phyloP scores from a whole-genome alignment of 805 yeast species.

The Wickerhamiella sergipiensis region DNA sequence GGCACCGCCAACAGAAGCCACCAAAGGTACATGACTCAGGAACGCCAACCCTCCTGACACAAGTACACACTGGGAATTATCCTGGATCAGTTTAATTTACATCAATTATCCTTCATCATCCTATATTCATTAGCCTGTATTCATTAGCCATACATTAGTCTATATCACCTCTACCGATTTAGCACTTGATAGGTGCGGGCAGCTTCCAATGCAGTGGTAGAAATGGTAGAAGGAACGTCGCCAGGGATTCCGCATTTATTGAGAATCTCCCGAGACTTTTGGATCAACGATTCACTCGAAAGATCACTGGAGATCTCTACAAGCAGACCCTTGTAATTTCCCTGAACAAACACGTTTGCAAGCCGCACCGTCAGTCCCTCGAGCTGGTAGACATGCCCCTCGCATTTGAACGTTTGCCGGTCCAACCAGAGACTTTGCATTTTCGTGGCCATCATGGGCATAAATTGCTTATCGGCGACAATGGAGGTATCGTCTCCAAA shows the following conservation, averaged over 20 bases:
- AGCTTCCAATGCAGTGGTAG: background rate
- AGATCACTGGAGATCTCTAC: constrained; percentile 33
- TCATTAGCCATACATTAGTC: too few relatives aligned
- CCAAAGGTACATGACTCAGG: background rate
- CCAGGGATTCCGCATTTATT: constrained; percentile 3
- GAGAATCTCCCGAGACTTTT: constrained; percentile 6
- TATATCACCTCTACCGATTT: background rate
- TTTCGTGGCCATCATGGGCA: constrained; percentile 39
- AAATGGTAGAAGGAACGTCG: background rate
- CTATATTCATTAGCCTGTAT: too few relatives aligned
- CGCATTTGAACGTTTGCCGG: constrained; percentile 59
- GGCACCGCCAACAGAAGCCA: background rate
- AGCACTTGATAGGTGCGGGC: background rate
- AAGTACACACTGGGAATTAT: too few relatives aligned
- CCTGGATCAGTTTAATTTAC: too few relatives aligned
- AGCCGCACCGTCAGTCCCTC: constrained; percentile 42
- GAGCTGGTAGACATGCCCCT: constrained; percentile 49
- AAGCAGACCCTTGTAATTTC: constrained; percentile 55
- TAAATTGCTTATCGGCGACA: constrained; percentile 45
- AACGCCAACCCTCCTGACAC: background rate
- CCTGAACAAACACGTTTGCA: constrained; percentile 61
- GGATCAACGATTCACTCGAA: constrained; percentile 10
- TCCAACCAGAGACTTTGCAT: constrained; percentile 57
- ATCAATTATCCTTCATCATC: too few relatives aligned
- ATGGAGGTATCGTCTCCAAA: constrained; percentile 23